Percentiles rank a stretch among this genome's conserved stretches.
Conservation (phyloP, 164 flowering plant species). For the Vitis rotundifolia region DNA sequence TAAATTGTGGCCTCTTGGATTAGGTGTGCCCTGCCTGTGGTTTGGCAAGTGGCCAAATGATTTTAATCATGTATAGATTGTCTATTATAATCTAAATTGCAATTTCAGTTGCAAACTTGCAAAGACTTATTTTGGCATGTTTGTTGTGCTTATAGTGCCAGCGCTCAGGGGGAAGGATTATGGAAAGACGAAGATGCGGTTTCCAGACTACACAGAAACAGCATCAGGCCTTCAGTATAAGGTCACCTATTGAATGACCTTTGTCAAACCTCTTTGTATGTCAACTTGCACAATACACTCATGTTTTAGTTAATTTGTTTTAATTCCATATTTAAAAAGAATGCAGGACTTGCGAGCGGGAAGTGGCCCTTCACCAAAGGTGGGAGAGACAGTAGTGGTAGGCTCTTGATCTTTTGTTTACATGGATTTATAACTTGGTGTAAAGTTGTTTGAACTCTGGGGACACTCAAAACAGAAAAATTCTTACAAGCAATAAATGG, state of each 20-base stretch:
- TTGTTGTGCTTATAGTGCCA: slow-evolving; percentile 60
- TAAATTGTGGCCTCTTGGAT: too few species aligned
- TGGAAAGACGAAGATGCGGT: slow-evolving; percentile 87
- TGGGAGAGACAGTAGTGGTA: slow-evolving; percentile 95
- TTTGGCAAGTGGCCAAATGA: too few species aligned
- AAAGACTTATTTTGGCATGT: slow-evolving; percentile 17
- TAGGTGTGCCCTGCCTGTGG: too few species aligned
- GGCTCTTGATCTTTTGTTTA: slow-evolving; percentile 15
- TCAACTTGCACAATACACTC: too few species aligned
- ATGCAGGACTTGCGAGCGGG: slow-evolving; percentile 89
- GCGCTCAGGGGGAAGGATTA: slow-evolving; percentile 91
- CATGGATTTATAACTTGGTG: too few species aligned
- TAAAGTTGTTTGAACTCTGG: not conserved
- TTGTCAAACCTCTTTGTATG: not conserved
- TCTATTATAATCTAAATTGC: too few species aligned
- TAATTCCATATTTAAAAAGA: slow-evolving; percentile 22
- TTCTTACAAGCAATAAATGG: too few species aligned
- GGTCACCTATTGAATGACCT: slow-evolving; percentile 25
- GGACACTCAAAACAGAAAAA: too few species aligned
- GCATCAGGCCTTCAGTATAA: slow-evolving; percentile 90
- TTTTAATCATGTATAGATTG: too few species aligned
- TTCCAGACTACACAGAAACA: slow-evolving; percentile 82
- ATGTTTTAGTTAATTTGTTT: not conserved
- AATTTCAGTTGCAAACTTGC: not conserved
- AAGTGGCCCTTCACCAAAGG: slow-evolving; percentile 76